A percentile compares a stretch with the other conserved stretches of the same genome.
phyloP scores from a whole-genome alignment of 768 basidiomycete genomes.

The Galerina marginata region DNA sequence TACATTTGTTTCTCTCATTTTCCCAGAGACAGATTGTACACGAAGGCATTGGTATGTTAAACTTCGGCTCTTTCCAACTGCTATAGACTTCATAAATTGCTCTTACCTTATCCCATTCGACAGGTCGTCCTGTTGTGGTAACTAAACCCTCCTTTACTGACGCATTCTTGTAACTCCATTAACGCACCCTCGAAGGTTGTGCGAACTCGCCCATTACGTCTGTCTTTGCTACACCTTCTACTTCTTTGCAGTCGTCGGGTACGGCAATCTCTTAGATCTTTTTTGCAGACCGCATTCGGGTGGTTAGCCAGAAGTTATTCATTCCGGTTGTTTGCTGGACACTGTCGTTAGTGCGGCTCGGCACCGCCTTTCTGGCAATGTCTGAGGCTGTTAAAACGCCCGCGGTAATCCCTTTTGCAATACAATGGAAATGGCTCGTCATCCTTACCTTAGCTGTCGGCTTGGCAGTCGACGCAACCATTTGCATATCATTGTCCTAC shows the following conservation, averaged over 20 bases:
- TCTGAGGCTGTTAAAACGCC: too few relatives aligned
- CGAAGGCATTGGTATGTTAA: neutral
- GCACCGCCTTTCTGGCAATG: too few relatives aligned
- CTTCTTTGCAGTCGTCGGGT: neutral
- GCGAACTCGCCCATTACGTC: neutral
- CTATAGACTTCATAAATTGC: too few relatives aligned
- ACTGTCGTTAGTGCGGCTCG: neutral
- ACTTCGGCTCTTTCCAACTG: too few relatives aligned
- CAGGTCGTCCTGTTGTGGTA: slow-evolving; percentile 3
- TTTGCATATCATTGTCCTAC: neutral
- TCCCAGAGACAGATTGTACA: neutral
- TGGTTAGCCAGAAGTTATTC: neutral
- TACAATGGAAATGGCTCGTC: neutral
- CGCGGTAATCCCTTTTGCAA: too few relatives aligned
- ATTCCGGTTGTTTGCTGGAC: neutral
- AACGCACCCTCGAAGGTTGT: neutral
- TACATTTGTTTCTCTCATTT: neutral
- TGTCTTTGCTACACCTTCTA: neutral
- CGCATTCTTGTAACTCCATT: neutral
- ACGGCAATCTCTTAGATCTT: neutral
- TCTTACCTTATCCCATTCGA: too few relatives aligned
- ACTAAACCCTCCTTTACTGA: neutral
- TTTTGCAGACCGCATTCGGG: neutral
- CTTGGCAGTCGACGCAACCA: neutral
- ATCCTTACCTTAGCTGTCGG: neutral